phyloP scores from a whole-genome alignment of 306 rosid species.

The Glycine tomentella region DNA sequence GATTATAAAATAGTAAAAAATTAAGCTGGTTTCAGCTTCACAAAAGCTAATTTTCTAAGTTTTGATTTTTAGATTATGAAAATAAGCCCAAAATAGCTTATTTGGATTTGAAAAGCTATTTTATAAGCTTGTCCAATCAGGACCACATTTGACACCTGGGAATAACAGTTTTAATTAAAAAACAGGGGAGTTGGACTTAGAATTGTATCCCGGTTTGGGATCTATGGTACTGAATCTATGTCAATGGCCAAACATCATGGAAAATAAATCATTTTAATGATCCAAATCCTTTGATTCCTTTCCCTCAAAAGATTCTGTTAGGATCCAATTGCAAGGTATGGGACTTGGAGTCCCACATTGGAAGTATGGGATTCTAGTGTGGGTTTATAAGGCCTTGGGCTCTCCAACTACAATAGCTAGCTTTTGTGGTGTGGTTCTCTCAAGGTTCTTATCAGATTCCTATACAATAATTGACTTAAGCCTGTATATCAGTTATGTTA shows the following conservation, averaged over 20 bases:
- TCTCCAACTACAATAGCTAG: too few relatives aligned
- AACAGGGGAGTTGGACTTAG: constrained; percentile 28
- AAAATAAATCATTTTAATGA: constrained; percentile 31
- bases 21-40: background rate
- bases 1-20: background rate
- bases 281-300: constrained; percentile 23
- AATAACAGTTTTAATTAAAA: constrained; percentile 27
- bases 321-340: too few relatives aligned
- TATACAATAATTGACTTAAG: background rate
- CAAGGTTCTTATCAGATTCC: too few relatives aligned
- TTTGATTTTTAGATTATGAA: too few relatives aligned
- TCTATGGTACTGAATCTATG: constrained; percentile 26
- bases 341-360: too few relatives aligned
- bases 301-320: constrained; percentile 5
- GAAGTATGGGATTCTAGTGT: too few relatives aligned
- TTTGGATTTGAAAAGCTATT: constrained; percentile 1
- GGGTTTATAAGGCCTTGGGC: too few relatives aligned
- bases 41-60: background rate
- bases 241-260: constrained; percentile 17
- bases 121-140: constrained; percentile 13
- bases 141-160: constrained; percentile 2
- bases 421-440: too few relatives aligned
- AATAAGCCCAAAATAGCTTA: background rate
- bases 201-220: background rate
- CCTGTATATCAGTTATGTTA: constrained; percentile 33